Percentiles rank a stretch among this genome's conserved stretches.
Evolutionary conservation across 2,329 filamentous ascomycete species (phyloP).

Genomic region (Gnomoniopsis sp.): DNA sequence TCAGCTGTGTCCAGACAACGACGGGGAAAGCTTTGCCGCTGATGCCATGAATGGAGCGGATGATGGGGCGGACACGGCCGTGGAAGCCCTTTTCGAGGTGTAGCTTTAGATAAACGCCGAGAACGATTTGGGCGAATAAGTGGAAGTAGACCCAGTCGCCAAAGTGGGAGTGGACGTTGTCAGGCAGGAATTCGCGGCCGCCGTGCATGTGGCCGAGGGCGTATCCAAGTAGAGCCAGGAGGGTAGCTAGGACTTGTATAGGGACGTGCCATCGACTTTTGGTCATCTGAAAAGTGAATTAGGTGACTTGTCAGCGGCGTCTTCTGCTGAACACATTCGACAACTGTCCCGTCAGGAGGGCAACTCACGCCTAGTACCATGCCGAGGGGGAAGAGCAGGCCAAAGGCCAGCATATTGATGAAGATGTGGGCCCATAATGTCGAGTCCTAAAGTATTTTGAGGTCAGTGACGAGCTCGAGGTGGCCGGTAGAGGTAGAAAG

Average conservation of each 20-base stretch:
- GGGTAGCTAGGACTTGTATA: constrained; percentile 70
- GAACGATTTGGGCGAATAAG: constrained; percentile 69
- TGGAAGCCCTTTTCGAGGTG: constrained; percentile 85
- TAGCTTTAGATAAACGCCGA: constrained; percentile 84
- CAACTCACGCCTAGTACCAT: constrained; percentile 86
- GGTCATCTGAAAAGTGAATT: constrained; percentile 58
- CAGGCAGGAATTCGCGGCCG: constrained; percentile 74
- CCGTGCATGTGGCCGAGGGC: constrained; percentile 89
- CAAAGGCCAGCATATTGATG: constrained; percentile 81
- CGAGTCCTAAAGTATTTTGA: constrained; percentile 54
- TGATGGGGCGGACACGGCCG: constrained; percentile 68
- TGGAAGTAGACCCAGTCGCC: constrained; percentile 78
- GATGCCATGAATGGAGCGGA: constrained; percentile 73
- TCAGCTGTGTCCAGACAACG: constrained; percentile 86
- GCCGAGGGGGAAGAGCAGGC: constrained; percentile 86
- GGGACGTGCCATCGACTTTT: constrained; percentile 95
- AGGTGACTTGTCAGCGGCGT: neutral
- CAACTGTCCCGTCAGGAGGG: neutral
- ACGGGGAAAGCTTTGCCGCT: constrained; percentile 86
- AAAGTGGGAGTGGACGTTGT: constrained; percentile 78
- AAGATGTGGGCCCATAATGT: constrained; percentile 94
- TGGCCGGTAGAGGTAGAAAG: neutral
- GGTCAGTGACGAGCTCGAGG: neutral
- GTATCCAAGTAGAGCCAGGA: constrained; percentile 78
- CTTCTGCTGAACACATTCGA: neutral